Percentiles rank a stretch among this genome's conserved stretches.
These are phyloP conservation scores for Saccharomyces uvarum DNA, from an alignment of 1,139 yeast species.

Conservation along the genomic window DNA sequence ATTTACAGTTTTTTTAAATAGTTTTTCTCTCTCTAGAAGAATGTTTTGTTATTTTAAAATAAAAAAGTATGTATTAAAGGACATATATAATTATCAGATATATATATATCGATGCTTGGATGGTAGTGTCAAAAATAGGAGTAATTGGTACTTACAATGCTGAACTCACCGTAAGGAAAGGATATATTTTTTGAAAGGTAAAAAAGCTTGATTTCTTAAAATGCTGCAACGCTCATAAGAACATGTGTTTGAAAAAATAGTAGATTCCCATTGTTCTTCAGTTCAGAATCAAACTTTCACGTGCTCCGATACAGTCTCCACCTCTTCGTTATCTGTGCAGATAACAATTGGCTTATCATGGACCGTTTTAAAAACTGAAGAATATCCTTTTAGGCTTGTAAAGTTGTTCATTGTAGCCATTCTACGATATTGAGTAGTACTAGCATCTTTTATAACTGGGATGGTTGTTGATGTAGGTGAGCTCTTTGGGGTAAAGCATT, in stretches of 20 bases:
- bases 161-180: neutral
- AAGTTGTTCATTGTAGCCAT: neutral
- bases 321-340: constrained; percentile 23
- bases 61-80: neutral
- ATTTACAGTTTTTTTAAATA: neutral
- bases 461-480: constrained; percentile 13
- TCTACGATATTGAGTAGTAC: neutral
- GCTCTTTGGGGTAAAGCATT: constrained; percentile 11
- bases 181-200: neutral
- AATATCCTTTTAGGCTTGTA: neutral
- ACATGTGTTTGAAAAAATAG: neutral
- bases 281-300: constrained; percentile 13
- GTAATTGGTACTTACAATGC: neutral
- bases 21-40: neutral
- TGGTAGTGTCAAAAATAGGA: neutral
- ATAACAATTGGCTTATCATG: constrained; percentile 12
- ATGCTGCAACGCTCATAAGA: neutral
- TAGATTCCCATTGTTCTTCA: neutral
- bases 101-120: neutral
- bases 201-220: neutral
- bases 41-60: neutral
- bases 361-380: neutral
- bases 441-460: constrained; percentile 9
- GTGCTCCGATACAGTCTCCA: constrained; percentile 21
- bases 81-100: neutral